phyloP scores from a whole-genome alignment of 352 stramenopile genomes.

The Pythium myriotylum region DNA sequence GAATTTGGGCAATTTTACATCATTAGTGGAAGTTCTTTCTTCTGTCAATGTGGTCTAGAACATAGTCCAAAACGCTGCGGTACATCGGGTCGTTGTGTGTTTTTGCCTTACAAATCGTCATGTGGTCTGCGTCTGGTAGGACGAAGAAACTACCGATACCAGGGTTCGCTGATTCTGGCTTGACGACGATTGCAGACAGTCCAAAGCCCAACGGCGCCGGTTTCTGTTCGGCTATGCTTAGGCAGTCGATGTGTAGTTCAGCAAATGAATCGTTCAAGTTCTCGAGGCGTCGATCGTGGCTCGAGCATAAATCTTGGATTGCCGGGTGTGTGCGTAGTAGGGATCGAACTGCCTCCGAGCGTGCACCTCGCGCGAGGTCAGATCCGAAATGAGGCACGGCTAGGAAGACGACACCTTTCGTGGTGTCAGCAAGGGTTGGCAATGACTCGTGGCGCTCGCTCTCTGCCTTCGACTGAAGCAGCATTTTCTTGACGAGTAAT shows the following conservation, averaged over 20 bases:
- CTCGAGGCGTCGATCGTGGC: conserved; percentile 57
- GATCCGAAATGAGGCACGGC: conserved; percentile 87
- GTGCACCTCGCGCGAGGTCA: conserved; percentile 64
- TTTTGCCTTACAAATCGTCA: conserved; percentile 89
- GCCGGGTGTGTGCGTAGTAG: conserved; percentile 79
- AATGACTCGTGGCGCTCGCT: neutral
- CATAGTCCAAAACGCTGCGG: conserved; percentile 32
- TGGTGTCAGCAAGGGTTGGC: conserved; percentile 41
- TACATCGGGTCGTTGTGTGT: conserved; percentile 64
- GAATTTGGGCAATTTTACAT: neutral
- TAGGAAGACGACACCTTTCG: conserved; percentile 70
- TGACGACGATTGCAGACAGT: conserved; percentile 74
- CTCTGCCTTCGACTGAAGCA: conserved; percentile 28
- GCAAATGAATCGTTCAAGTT: conserved; percentile 72
- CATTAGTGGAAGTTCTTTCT: neutral
- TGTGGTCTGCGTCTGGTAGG: conserved; percentile 69
- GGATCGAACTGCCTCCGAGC: conserved; percentile 64
- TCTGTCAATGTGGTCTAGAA: conserved; percentile 14
- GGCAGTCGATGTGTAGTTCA: conserved; percentile 62
- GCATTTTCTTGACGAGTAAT: conserved; percentile 86
- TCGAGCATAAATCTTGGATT: conserved; percentile 62
- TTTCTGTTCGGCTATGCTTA: conserved; percentile 70
- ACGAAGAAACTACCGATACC: conserved; percentile 71
- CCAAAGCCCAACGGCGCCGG: conserved; percentile 69
- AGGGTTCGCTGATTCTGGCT: conserved; percentile 73